Evolutionary conservation across 768 basidiomycete genomes (phyloP).

Genomic region (Lyophyllum shimeji): DNA sequence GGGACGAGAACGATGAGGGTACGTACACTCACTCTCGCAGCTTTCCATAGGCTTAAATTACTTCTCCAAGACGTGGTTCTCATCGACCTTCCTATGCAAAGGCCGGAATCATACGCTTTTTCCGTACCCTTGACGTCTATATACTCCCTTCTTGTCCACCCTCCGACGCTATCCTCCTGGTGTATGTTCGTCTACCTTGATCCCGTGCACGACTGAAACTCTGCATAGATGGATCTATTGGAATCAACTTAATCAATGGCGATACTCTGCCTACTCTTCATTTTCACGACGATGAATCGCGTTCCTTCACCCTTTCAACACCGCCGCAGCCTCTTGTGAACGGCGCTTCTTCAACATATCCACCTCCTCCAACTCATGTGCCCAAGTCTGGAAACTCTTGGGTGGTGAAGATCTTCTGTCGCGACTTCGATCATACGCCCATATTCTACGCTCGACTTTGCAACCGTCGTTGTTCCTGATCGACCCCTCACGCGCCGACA

Average conservation of each 20-base stretch:
- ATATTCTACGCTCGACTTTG: constrained; percentile 81
- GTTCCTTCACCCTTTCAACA: constrained; percentile 63
- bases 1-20: constrained; percentile 77
- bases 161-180: constrained; percentile 84
- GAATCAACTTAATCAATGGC: constrained; percentile 84
- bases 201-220: constrained; percentile 3
- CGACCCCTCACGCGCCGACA: constrained; percentile 90
- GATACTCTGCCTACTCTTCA: constrained; percentile 86
- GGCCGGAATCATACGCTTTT: constrained; percentile 92
- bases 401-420: constrained; percentile 86
- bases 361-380: constrained; percentile 54
- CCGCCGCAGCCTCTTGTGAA: constrained; percentile 31
- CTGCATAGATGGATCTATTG: constrained; percentile 76
- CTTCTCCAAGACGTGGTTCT: constrained; percentile 67
- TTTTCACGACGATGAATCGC: constrained; percentile 97
- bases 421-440: constrained; percentile 73
- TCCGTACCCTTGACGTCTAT: constrained; percentile 90
- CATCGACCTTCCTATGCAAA: constrained; percentile 79
- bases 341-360: constrained; percentile 54
- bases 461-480: constrained; percentile 87
- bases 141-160: constrained; percentile 85
- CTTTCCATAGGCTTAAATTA: background rate
- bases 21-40: constrained; percentile 16
- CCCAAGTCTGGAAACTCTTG: constrained; percentile 54
- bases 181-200: constrained; percentile 40